Conservation (phyloP, 2,329 filamentous ascomycete species). For the Pseudogymnoascus pannorum region DNA sequence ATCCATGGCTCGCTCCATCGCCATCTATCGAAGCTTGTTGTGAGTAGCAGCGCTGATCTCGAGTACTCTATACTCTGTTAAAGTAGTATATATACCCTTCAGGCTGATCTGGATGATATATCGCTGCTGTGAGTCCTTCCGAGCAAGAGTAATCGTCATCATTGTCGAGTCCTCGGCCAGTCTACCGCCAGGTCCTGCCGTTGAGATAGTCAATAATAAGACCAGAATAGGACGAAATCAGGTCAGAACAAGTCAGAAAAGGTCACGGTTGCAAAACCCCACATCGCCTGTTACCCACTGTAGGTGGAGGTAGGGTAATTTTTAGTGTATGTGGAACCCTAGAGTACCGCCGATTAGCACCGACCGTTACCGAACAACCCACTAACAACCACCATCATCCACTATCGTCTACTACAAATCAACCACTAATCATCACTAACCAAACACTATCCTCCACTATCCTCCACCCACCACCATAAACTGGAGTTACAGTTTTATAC, state of each 20-base stretch:
- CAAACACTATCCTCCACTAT: neutral
- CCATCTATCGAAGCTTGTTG: neutral
- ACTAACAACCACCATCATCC: neutral
- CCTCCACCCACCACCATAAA: neutral
- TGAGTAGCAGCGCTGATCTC: neutral
- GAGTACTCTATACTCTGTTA: neutral
- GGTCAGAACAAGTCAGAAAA: neutral
- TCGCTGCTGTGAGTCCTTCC: neutral
- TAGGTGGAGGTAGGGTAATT: neutral
- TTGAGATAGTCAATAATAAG: neutral
- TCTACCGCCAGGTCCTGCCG: neutral
- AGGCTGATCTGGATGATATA: neutral
- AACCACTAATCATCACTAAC: neutral
- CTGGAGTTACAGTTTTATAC: neutral
- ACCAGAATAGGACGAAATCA: neutral
- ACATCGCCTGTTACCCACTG: neutral
- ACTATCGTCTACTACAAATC: neutral
- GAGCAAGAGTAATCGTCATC: neutral
- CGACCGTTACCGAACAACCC: neutral
- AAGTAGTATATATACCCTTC: neutral
- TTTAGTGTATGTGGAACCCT: constrained; percentile 1
- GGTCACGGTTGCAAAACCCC: neutral
- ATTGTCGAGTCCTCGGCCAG: neutral
- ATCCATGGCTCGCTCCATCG: neutral
- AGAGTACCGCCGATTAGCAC: neutral